Evolutionary conservation across 148 eudicot genomes (phyloP).

Genomic region (Diospyros kaki): DNA sequence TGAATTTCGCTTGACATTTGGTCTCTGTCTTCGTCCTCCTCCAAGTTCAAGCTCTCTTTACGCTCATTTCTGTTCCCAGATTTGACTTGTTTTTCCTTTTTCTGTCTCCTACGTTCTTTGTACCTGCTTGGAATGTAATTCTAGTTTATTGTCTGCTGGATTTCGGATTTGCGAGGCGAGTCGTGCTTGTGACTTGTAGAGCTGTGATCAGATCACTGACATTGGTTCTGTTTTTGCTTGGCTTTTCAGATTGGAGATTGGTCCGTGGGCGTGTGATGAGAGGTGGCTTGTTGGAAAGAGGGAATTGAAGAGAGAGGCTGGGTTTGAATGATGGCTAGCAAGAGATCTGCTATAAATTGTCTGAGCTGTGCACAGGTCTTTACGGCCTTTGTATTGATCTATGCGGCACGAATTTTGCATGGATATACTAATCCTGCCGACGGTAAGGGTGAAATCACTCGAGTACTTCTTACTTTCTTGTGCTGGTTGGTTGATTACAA

Average conservation of each 20-base stretch:
- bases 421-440: slow-evolving; percentile 57
- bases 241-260: slow-evolving; percentile 26
- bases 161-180: background rate
- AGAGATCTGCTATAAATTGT: slow-evolving; percentile 26
- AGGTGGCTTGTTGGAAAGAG: slow-evolving; percentile 9
- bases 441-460: slow-evolving; percentile 35
- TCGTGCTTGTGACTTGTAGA: slow-evolving; percentile 1
- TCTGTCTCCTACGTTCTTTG: background rate
- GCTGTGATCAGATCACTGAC: slow-evolving; percentile 9
- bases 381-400: slow-evolving; percentile 30
- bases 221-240: background rate
- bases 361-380: slow-evolving; percentile 19
- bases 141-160: background rate
- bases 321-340: slow-evolving; percentile 52
- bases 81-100: slow-evolving; percentile 1
- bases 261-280: slow-evolving; percentile 18
- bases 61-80: background rate
- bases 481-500: slow-evolving; percentile 5
- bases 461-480: background rate
- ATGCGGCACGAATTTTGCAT: slow-evolving; percentile 21
- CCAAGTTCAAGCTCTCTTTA: background rate
- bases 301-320: slow-evolving; percentile 21
- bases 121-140: background rate
- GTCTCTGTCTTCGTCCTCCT: background rate
- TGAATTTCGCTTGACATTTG: slow-evolving; percentile 14